A percentile compares a stretch with the other conserved stretches of the same genome.
Evolutionary conservation across 1,284 basidiomycete species (phyloP).

Genomic region (Cutaneotrichosporon sp.): DNA sequence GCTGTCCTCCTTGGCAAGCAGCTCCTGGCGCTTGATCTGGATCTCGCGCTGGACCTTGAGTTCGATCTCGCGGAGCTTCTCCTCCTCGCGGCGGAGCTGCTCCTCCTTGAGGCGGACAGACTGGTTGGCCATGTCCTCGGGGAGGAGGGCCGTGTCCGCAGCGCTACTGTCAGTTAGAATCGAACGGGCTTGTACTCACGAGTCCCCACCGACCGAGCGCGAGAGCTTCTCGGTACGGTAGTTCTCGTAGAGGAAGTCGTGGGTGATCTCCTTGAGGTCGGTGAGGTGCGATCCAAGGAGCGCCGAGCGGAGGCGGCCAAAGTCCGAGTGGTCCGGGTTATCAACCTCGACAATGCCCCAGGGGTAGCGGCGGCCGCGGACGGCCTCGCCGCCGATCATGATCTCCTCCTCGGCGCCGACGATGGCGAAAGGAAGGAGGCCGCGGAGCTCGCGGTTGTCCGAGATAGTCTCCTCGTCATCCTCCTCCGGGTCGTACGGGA

Average conservation of each 20-base stretch:
- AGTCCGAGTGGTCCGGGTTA: constrained; percentile 98
- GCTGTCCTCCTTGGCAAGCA: constrained; percentile 84
- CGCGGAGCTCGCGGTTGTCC: constrained; percentile 91
- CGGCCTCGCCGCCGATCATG: constrained; percentile 83
- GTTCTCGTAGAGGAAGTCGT: constrained; percentile 76
- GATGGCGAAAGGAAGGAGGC: constrained; percentile 92
- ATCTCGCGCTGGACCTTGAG: constrained; percentile 98
- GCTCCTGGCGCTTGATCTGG: constrained; percentile 95
- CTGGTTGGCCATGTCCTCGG: constrained; percentile 95
- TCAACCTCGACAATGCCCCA: constrained; percentile 99
- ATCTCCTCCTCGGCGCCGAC: constrained; percentile 97
- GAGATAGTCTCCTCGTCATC: constrained; percentile 98
- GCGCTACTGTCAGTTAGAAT: constrained; percentile 23
- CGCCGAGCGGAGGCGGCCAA: constrained; percentile 84
- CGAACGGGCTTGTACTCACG: constrained; percentile 58
- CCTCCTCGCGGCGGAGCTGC: constrained; percentile 94
- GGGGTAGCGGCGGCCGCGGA: constrained; percentile 89
- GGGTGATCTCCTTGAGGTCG: constrained; percentile 87
- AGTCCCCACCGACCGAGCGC: constrained; percentile 76
- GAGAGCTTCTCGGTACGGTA: constrained; percentile 94
- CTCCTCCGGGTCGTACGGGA: constrained; percentile 98
- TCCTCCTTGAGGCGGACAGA: constrained; percentile 97
- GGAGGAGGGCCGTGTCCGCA: constrained; percentile 78
- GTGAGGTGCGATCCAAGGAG: constrained; percentile 91
- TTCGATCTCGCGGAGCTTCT: constrained; percentile 98